Conservation (phyloP, 345 rosid genomes). For the Capsella bursapastoris region DNA sequence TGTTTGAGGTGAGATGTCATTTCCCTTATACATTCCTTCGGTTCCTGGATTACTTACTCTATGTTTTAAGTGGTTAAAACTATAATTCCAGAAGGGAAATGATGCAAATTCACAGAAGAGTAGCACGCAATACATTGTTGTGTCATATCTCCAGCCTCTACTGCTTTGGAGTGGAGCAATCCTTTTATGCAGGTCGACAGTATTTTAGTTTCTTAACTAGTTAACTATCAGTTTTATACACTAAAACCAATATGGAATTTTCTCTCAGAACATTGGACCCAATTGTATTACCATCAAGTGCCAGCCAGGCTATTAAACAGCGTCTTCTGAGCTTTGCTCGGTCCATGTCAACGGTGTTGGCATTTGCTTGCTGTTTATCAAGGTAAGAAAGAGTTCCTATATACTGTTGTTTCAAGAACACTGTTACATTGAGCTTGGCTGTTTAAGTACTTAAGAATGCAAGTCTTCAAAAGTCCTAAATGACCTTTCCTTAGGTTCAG, state of each 20-base stretch:
- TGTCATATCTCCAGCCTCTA: slow-evolving; percentile 85
- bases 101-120: slow-evolving; percentile 75
- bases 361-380: slow-evolving; percentile 85
- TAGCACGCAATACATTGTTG: slow-evolving; percentile 55
- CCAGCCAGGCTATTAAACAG: slow-evolving; percentile 81
- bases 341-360: slow-evolving; percentile 77
- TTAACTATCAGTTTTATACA: slow-evolving; percentile 1
- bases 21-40: slow-evolving; percentile 15
- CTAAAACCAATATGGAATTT: slow-evolving; percentile 28
- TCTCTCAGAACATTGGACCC: slow-evolving; percentile 81
- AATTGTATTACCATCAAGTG: slow-evolving; percentile 72
- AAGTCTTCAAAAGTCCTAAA: neutral
- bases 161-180: slow-evolving; percentile 81
- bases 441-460: slow-evolving; percentile 4
- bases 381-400: slow-evolving; percentile 56
- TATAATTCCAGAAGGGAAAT: slow-evolving; percentile 53
- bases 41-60: slow-evolving; percentile 22
- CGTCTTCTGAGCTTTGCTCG: slow-evolving; percentile 75
- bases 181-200: slow-evolving; percentile 78
- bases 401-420: neutral
- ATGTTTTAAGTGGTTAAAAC: slow-evolving; percentile 22
- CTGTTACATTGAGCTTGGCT: slow-evolving; percentile 13
- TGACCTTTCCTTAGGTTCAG: slow-evolving; percentile 24
- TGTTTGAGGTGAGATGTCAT: slow-evolving; percentile 56
- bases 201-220: slow-evolving; percentile 1